Percentiles rank a stretch among this genome's conserved stretches.
Conservation (phyloP, 768 basidiomycete species). For the Leccinum disarticulatum region DNA sequence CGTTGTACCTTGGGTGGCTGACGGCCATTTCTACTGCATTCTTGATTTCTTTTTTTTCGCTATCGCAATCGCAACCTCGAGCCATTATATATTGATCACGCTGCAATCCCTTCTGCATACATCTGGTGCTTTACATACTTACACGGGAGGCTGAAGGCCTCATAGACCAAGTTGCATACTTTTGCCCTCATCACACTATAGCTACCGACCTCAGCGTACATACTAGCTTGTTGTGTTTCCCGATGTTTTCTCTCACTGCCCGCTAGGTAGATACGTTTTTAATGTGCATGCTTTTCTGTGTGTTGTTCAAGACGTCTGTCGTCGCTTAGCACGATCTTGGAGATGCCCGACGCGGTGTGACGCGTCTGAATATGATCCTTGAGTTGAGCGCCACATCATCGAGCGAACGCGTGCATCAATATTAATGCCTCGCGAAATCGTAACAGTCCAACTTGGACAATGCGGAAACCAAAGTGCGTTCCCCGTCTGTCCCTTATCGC, state of each 20-base stretch:
- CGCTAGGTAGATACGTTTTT: slow-evolving; percentile 17
- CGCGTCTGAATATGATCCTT: slow-evolving; percentile 8
- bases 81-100: slow-evolving; percentile 9
- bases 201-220: slow-evolving; percentile 23
- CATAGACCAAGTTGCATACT: slow-evolving; percentile 28
- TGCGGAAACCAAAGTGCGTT: slow-evolving; percentile 86
- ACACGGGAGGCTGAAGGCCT: slow-evolving; percentile 36
- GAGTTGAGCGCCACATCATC: slow-evolving; percentile 6
- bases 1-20: slow-evolving; percentile 27
- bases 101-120: slow-evolving; percentile 15
- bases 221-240: slow-evolving; percentile 22
- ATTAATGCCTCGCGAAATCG: slow-evolving; percentile 79
- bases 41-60: slow-evolving; percentile 10
- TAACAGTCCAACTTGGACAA: slow-evolving; percentile 85
- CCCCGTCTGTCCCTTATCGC: slow-evolving; percentile 1
- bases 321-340: background rate
- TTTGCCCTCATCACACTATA: slow-evolving; percentile 10
- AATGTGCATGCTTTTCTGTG: slow-evolving; percentile 22
- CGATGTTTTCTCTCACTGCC: slow-evolving; percentile 8
- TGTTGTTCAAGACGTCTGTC: background rate
- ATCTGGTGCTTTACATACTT: slow-evolving; percentile 27
- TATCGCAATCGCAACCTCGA: slow-evolving; percentile 4
- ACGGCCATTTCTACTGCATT: slow-evolving; percentile 26
- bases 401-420: slow-evolving; percentile 35
- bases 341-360: background rate